Conservation (phyloP, 768 basidiomycete species). For the Boletus tylopilopsis region DNA sequence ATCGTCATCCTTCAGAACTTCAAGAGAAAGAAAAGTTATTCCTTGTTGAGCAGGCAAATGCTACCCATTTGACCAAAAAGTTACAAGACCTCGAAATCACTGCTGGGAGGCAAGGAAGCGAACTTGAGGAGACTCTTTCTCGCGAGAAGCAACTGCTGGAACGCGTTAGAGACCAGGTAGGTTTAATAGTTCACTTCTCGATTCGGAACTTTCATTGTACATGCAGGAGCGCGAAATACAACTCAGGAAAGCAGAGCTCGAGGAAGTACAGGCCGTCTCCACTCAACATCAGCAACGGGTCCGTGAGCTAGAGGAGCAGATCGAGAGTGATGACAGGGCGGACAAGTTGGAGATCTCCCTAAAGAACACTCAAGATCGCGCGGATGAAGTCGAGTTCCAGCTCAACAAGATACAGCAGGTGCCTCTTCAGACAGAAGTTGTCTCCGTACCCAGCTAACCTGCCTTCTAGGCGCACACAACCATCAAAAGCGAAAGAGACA, state of each 20-base stretch:
- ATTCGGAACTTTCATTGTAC: background rate
- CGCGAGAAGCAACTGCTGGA: conserved; percentile 52
- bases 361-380: conserved; percentile 75
- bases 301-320: conserved; percentile 75
- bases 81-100: conserved; percentile 42
- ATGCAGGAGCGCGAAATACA: conserved; percentile 73
- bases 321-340: conserved; percentile 78
- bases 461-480: conserved; percentile 47
- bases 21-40: conserved; percentile 41
- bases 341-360: conserved; percentile 70
- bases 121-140: conserved; percentile 33
- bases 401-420: conserved; percentile 79
- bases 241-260: conserved; percentile 48
- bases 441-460: background rate
- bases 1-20: conserved; percentile 34
- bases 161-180: conserved; percentile 30
- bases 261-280: conserved; percentile 50
- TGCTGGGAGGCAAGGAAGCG: conserved; percentile 37
- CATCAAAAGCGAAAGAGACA: conserved; percentile 61
- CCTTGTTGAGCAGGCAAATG: conserved; percentile 39
- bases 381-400: conserved; percentile 81
- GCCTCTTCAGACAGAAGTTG: conserved; percentile 9
- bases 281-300: conserved; percentile 54
- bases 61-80: conserved; percentile 38
- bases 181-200: background rate